Conservation (phyloP, 1,284 basidiomycete genomes). For the Leccinum discolor region DNA sequence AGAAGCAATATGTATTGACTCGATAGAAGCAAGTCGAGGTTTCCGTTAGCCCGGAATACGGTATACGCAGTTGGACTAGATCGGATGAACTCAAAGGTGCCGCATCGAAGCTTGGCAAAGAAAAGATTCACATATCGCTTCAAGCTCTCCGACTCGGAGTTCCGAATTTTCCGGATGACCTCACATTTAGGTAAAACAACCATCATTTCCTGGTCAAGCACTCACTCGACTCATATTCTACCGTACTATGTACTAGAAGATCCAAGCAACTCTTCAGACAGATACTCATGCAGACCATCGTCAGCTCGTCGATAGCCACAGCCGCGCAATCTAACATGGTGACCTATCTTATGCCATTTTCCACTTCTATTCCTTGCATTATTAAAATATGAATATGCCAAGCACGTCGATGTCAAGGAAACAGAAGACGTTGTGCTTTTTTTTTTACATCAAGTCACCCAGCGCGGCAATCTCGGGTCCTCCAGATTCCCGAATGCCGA, state of each 20-base stretch:
- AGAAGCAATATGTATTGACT: background rate
- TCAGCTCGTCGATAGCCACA: background rate
- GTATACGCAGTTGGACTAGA: background rate
- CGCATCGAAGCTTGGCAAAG: too few relatives aligned
- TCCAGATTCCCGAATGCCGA: constrained; percentile 56
- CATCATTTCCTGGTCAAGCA: too few relatives aligned
- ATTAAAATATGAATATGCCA: constrained; percentile 5
- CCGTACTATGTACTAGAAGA: too few relatives aligned
- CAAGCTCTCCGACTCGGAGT: too few relatives aligned
- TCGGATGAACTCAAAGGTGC: background rate
- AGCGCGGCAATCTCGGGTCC: constrained; percentile 77
- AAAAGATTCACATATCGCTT: too few relatives aligned
- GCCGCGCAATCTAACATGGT: background rate
- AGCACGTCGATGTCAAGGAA: constrained; percentile 2
- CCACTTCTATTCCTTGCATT: background rate
- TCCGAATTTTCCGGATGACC: too few relatives aligned
- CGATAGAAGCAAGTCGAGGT: background rate
- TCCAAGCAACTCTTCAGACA: too few relatives aligned
- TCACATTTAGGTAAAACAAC: too few relatives aligned
- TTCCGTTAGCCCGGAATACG: background rate
- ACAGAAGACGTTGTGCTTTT: background rate
- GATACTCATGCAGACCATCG: background rate
- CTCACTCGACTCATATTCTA: too few relatives aligned
- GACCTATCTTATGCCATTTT: constrained; percentile 5
- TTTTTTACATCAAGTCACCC: constrained; percentile 60